Conservation (phyloP, 805 yeast species). For the Candida ovalis region DNA sequence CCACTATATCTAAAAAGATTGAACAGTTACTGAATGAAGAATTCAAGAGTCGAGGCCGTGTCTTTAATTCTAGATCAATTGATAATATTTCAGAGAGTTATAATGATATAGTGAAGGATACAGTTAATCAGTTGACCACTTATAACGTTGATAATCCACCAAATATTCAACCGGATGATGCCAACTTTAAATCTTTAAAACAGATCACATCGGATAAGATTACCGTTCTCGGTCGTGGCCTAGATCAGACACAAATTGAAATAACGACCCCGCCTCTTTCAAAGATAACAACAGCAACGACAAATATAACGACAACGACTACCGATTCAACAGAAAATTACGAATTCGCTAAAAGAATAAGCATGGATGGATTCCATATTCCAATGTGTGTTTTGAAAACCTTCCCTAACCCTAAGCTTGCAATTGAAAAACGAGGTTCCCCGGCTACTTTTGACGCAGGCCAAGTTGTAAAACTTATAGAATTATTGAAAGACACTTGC, state of each 20-base stretch:
- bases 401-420: conserved; percentile 53
- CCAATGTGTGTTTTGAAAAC: conserved; percentile 43
- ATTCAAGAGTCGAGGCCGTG: not conserved
- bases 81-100: not conserved
- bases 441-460: conserved; percentile 79
- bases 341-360: conserved; percentile 45
- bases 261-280: not conserved
- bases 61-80: not conserved
- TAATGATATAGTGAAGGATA: not conserved
- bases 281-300: no score
- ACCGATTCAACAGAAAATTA: not conserved
- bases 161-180: conserved; percentile 9
- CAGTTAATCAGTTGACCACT: not conserved
- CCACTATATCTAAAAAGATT: conserved; percentile 55
- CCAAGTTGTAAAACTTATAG: conserved; percentile 35
- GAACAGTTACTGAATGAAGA: conserved; percentile 36
- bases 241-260: conserved; percentile 8
- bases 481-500: conserved; percentile 28
- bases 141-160: not conserved
- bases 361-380: conserved; percentile 80
- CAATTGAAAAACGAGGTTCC: conserved; percentile 71
- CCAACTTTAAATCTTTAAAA: conserved; percentile 1
- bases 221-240: conserved; percentile 5
- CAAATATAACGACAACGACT: no score
- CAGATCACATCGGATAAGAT: not conserved